phyloP scores from a whole-genome alignment of 1,284 basidiomycete genomes.

The Psilocybe mexicana region DNA sequence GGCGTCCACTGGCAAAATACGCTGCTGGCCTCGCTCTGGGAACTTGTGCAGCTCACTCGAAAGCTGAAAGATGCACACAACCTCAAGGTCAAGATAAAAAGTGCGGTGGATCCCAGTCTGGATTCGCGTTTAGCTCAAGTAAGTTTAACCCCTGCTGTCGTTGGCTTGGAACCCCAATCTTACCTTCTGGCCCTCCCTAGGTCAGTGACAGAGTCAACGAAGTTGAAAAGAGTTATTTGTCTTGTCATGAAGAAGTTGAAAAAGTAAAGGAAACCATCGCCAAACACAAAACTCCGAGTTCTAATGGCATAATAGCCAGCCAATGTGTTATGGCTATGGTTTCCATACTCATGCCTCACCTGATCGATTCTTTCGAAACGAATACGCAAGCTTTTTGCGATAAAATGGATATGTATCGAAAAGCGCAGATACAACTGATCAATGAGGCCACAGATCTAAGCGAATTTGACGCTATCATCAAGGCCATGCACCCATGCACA shows the following conservation, averaged over 20 bases:
- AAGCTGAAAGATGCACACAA: background rate
- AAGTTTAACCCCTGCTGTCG: background rate
- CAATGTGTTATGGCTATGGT: background rate
- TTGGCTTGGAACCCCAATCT: background rate
- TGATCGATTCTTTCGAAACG: background rate
- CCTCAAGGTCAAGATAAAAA: too few relatives aligned
- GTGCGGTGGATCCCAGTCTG: background rate
- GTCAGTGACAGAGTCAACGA: background rate
- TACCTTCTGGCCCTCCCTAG: background rate
- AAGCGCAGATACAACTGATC: background rate
- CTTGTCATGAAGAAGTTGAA: too few relatives aligned
- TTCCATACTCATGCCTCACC: background rate
- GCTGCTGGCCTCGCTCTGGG: too few relatives aligned
- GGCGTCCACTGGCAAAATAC: too few relatives aligned
- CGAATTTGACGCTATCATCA: too few relatives aligned
- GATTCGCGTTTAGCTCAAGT: background rate
- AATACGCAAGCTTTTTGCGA: background rate
- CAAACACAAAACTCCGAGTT: too few relatives aligned
- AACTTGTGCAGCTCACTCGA: background rate
- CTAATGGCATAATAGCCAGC: too few relatives aligned
- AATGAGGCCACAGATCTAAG: background rate
- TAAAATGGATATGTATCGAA: background rate
- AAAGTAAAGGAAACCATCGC: too few relatives aligned
- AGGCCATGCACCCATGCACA: too few relatives aligned
- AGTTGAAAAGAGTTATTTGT: too few relatives aligned